Evolutionary conservation across 169 alveolate species (phyloP).

Genomic region (Plasmodium knowlesi): DNA sequence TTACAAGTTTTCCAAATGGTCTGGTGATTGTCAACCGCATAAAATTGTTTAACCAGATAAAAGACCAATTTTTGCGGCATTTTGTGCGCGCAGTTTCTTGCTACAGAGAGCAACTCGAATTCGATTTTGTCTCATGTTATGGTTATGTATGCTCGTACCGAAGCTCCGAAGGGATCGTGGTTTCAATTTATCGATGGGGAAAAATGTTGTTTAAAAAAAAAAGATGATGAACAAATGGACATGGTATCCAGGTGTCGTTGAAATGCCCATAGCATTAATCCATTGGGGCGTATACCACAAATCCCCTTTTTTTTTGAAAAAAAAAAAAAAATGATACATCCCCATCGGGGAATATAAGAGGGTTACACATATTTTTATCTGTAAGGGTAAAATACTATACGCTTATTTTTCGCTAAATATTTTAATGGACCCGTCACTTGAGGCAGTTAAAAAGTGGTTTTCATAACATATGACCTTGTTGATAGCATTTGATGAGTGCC

Average conservation of each 20-base stretch:
- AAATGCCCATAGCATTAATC: background rate
- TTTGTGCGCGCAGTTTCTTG: background rate
- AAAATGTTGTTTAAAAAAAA: background rate
- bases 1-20: background rate
- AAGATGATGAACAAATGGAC: background rate
- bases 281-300: background rate
- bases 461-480: conserved; percentile 31
- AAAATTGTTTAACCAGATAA: background rate
- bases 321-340: background rate
- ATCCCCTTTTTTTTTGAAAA: background rate
- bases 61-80: background rate
- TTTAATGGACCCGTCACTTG: conserved; percentile 47
- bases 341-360: background rate
- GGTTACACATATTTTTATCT: background rate
- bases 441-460: conserved; percentile 38
- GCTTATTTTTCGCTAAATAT: conserved; percentile 32
- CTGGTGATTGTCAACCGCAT: background rate
- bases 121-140: background rate
- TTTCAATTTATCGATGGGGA: background rate
- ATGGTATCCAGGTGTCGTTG: background rate
- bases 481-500: conserved; percentile 39
- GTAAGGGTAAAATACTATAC: background rate
- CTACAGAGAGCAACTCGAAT: background rate
- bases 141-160: background rate
- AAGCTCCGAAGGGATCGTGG: background rate